Evolutionary conservation across 1,139 yeast genomes (phyloP), one percentile per base, ranked within the genome.

Genomic region (Candida pseudoviswanathii): DNA sequence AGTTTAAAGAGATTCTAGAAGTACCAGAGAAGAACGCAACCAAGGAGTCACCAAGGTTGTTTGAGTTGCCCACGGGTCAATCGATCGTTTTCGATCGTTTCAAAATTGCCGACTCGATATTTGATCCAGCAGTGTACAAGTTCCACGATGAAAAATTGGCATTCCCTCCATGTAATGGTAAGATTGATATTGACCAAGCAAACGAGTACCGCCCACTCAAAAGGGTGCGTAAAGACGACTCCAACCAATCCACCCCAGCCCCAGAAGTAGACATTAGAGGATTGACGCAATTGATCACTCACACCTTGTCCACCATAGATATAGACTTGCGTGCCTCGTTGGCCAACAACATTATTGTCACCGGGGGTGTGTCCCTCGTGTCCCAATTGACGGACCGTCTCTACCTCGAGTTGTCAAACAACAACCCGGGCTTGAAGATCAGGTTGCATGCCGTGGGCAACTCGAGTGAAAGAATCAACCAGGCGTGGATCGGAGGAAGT

Each of bases 401-500:
- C 53, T 84, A 86, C 66, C 74, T 80, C 41, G 99, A 94, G 60
- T 72, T 94, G 52, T 80, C 86, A 25, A 77, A 78, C 49, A 72
- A 81, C 50, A 84, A 92, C 59, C 97, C 98, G 1, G 97, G 97
- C n/a, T 77, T 92, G 58, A 94, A 94, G 67, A 85, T 94, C 47
- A 78, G 98, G 62, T 80, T 94, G 43, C 89, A 91, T 60, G 89
- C 97, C 1, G 85, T 89, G 3, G 98, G 99, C 36, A 89, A 89
- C 64, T 70, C 88, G 2, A 78, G 80, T 45, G 99, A 94, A 67
- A 80, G 98, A 61, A 82, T 84, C 56, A 89, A 83, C 64, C 91
- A 95, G 55, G 79, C 95, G 5, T 94, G 99, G 98, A 82, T 94
- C 49, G 99, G 99, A 41, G 98, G 97, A 5, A 86, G 96, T 57